Evolutionary conservation across 108 stramenopile species (phyloP).

Genomic region (Cylindrotheca fusiformis): DNA sequence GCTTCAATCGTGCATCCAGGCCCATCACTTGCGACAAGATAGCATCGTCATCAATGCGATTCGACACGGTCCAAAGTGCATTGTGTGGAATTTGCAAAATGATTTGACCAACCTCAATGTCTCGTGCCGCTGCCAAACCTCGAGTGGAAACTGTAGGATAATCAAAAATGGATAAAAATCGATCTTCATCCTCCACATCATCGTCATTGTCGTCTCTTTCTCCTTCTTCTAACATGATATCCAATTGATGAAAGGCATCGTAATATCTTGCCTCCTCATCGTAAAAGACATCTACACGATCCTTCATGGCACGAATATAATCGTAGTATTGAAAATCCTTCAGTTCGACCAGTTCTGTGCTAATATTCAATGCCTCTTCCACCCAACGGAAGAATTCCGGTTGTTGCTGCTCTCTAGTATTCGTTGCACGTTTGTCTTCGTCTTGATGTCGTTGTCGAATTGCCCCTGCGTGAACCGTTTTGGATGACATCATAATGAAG

Average conservation of each 20-base stretch:
- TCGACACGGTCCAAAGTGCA: conserved; percentile 63
- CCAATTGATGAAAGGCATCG: background rate
- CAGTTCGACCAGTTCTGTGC: conserved; percentile 58
- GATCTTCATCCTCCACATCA: conserved; percentile 10
- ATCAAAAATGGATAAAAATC: conserved; percentile 2
- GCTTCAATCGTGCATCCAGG: conserved; percentile 38
- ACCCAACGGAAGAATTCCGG: conserved; percentile 54
- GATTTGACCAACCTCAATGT: conserved; percentile 59
- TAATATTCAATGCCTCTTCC: conserved; percentile 54
- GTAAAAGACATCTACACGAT: conserved; percentile 33
- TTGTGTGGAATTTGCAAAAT: conserved; percentile 69
- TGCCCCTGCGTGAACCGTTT: too few relatives aligned
- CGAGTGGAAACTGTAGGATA: conserved; percentile 52
- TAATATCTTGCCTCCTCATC: conserved; percentile 12
- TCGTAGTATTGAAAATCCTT: conserved; percentile 69
- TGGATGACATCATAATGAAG: too few relatives aligned
- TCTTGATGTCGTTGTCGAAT: background rate
- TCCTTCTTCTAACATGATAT: too few relatives aligned
- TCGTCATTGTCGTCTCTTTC: conserved; percentile 35
- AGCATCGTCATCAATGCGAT: conserved; percentile 77
- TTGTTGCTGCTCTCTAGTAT: too few relatives aligned
- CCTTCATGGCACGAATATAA: conserved; percentile 45
- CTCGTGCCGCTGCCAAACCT: conserved; percentile 65
- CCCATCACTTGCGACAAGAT: conserved; percentile 58
- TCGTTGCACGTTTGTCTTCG: too few relatives aligned